phyloP scores from a whole-genome alignment of 306 rosid species.

The Lathyrus aphaca region DNA sequence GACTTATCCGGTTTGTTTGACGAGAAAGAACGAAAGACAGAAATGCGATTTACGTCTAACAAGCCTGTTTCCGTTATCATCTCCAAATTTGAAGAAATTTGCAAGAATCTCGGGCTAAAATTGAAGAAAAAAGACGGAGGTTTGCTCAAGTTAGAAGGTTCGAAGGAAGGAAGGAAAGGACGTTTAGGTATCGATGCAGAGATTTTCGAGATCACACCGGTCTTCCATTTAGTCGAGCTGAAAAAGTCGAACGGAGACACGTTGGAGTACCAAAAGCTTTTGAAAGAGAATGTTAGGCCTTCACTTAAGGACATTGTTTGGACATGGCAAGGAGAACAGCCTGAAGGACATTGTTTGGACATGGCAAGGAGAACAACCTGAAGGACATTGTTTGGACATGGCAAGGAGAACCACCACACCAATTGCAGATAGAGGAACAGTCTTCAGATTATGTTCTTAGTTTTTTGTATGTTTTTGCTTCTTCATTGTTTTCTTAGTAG shows the following conservation, averaged over 20 bases:
- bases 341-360: constrained; percentile 85
- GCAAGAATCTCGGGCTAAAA: constrained; percentile 59
- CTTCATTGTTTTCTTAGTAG: constrained; percentile 19
- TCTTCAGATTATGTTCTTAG: constrained; percentile 24
- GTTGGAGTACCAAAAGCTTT: constrained; percentile 65
- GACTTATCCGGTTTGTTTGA: constrained; percentile 87
- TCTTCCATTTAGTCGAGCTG: constrained; percentile 76
- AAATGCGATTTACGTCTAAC: constrained; percentile 67
- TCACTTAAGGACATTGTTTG: constrained; percentile 89
- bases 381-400: constrained; percentile 92
- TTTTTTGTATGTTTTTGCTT: constrained; percentile 4
- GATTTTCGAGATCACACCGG: constrained; percentile 80
- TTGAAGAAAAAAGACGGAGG: constrained; percentile 74
- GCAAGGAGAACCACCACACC: constrained; percentile 74
- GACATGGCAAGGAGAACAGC: constrained; percentile 69
- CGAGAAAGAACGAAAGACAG: constrained; percentile 58
- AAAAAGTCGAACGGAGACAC: constrained; percentile 86
- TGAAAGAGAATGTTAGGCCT: constrained; percentile 70
- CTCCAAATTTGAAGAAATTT: constrained; percentile 73
- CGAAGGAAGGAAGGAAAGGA: constrained; percentile 78
- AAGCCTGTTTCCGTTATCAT: constrained; percentile 66
- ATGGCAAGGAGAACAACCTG: constrained; percentile 69
- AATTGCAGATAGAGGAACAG: constrained; percentile 37
- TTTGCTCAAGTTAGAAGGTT: constrained; percentile 69
- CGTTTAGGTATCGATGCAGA: constrained; percentile 68